A percentile compares a stretch with the other conserved stretches of the same genome.
phyloP scores from a whole-genome alignment of 2,329 filamentous ascomycete species.

The Pestalotiopsis sp. region DNA sequence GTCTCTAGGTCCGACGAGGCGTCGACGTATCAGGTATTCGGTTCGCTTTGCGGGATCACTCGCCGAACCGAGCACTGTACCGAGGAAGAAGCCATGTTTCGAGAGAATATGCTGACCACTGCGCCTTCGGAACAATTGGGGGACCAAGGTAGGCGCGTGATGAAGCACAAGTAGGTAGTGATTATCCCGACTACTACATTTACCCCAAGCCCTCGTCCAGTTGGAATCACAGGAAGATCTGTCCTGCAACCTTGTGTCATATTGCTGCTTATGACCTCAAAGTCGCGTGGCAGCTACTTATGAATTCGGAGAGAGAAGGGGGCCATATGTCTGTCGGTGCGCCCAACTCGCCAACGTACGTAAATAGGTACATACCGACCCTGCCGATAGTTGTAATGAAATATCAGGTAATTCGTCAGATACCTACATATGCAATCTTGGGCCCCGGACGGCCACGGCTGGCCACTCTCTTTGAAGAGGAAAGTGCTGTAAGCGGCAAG shows the following conservation, averaged over 20 bases:
- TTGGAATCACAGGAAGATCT: background rate
- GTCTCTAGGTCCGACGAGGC: background rate
- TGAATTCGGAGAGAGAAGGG: background rate
- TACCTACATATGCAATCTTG: background rate
- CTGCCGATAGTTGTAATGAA: background rate
- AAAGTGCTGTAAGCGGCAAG: background rate
- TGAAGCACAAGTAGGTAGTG: background rate
- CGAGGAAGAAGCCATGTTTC: background rate
- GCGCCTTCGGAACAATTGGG: background rate
- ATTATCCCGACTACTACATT: background rate
- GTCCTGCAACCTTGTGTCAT: constrained; percentile 7
- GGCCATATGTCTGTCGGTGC: background rate
- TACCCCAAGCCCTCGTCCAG: background rate
- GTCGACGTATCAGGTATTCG: constrained; percentile 3
- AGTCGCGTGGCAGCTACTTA: background rate
- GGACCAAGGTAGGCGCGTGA: background rate
- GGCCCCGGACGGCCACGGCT: background rate
- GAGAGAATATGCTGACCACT: background rate
- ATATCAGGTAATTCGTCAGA: background rate
- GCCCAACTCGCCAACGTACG: background rate
- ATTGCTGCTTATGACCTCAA: constrained; percentile 5
- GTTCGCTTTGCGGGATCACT: background rate
- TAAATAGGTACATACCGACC: background rate
- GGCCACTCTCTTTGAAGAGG: background rate
- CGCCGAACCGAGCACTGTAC: constrained; percentile 3